Evolutionary conservation across 2,329 filamentous ascomycete genomes (phyloP).

Genomic region (Aspergillus terreus): DNA sequence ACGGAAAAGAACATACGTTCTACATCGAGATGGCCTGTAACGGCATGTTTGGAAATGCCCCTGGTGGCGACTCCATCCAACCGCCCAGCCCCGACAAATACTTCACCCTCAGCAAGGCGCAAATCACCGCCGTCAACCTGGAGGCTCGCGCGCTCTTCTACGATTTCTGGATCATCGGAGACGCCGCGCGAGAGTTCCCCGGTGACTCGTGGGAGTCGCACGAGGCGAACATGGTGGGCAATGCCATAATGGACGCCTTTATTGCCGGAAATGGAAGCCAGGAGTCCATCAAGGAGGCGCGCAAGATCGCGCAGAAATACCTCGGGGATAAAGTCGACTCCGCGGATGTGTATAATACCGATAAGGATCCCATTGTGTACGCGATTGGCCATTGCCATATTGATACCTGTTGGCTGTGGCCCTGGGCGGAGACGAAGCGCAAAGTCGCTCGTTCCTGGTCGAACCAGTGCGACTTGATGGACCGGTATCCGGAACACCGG

Average conservation of each 20-base stretch:
- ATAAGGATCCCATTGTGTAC: slow-evolving; percentile 72
- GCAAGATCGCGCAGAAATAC: slow-evolving; percentile 79
- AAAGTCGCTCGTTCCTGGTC: slow-evolving; percentile 96
- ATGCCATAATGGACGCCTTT: slow-evolving; percentile 85
- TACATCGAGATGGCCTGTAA: slow-evolving; percentile 99
- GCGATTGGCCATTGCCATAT: slow-evolving; percentile 97
- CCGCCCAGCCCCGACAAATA: slow-evolving; percentile 82
- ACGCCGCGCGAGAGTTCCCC: slow-evolving; percentile 89
- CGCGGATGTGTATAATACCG: slow-evolving; percentile 74
- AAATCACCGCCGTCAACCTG: slow-evolving; percentile 85
- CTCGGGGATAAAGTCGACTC: slow-evolving; percentile 78
- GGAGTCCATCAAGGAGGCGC: slow-evolving; percentile 72
- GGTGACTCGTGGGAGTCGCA: slow-evolving; percentile 85
- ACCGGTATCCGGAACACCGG: slow-evolving; percentile 87
- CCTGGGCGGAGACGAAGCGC: slow-evolving; percentile 94
- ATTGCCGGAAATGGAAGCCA: slow-evolving; percentile 70
- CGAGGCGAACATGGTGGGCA: slow-evolving; percentile 76
- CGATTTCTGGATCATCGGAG: slow-evolving; percentile 93
- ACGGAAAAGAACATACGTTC: slow-evolving; percentile 81
- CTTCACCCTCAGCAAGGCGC: slow-evolving; percentile 71
- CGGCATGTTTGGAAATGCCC: slow-evolving; percentile 93
- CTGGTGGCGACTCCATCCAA: slow-evolving; percentile 79
- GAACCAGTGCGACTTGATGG: slow-evolving; percentile 92
- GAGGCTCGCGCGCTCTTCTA: slow-evolving; percentile 79
- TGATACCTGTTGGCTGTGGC: slow-evolving; percentile 98